These are phyloP conservation scores for Orbilia blumenaviensis DNA, from an alignment of 2,329 filamentous ascomycete genomes.

Conservation along the genomic window DNA sequence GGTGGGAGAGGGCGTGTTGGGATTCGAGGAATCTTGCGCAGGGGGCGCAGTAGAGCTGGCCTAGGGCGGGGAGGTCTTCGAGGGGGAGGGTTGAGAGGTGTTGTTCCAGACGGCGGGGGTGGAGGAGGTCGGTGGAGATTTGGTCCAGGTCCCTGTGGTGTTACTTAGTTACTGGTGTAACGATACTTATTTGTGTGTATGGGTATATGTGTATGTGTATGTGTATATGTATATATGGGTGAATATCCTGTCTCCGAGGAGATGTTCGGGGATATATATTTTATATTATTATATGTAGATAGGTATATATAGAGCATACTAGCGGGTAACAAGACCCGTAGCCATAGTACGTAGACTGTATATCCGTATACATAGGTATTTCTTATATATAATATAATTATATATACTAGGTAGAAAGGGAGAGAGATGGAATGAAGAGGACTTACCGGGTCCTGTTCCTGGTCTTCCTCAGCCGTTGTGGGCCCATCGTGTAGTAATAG, in stretches of 20 bases:
- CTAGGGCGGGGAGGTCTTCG: constrained; percentile 88
- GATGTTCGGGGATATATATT: too few relatives aligned
- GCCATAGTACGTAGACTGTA: background rate
- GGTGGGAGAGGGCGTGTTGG: constrained; percentile 76
- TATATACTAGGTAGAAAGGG: background rate
- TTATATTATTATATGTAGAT: too few relatives aligned
- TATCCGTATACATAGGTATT: too few relatives aligned
- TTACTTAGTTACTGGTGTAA: background rate
- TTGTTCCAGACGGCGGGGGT: constrained; percentile 79
- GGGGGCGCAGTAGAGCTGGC: constrained; percentile 85
- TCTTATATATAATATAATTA: too few relatives aligned
- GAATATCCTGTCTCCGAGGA: too few relatives aligned
- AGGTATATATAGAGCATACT: too few relatives aligned
- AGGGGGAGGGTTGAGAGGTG: constrained; percentile 80
- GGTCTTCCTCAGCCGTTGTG: constrained; percentile 65
- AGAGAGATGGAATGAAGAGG: background rate
- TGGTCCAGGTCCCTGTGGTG: constrained; percentile 83
- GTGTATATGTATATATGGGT: too few relatives aligned
- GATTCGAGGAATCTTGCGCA: constrained; percentile 97
- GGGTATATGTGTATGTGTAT: background rate
- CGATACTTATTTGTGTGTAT: too few relatives aligned
- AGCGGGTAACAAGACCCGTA: background rate
- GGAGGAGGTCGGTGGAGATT: constrained; percentile 81
- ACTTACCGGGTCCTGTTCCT: constrained; percentile 74
- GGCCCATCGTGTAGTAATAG: constrained; percentile 30